These are phyloP conservation scores for Trichoderma asperellum DNA, from an alignment of 2,329 filamentous ascomycete species.

Conservation along the genomic window DNA sequence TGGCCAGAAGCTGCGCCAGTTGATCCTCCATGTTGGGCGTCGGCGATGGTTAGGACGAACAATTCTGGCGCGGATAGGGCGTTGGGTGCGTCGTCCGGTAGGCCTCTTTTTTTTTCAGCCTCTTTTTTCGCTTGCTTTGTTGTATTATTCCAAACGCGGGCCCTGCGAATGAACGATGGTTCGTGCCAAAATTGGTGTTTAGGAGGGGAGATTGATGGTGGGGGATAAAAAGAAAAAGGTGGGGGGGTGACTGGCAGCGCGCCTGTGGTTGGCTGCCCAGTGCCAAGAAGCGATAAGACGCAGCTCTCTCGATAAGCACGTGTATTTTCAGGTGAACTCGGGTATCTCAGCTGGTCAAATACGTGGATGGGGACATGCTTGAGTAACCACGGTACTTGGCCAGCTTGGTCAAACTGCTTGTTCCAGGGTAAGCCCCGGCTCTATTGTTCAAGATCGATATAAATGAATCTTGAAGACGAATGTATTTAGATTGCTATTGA, in stretches of 20 bases:
- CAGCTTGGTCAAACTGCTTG: not conserved
- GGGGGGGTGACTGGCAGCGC: conserved; percentile 27
- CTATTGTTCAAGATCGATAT: not conserved
- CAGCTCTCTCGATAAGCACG: not conserved
- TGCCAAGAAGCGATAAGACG: not conserved
- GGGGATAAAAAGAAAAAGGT: conserved; percentile 30
- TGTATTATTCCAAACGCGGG: not conserved
- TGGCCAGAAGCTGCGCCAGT: conserved; percentile 83
- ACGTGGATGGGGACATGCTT: not conserved
- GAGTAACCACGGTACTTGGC: not conserved
- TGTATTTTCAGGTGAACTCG: not conserved
- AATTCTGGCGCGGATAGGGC: not conserved
- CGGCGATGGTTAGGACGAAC: not conserved
- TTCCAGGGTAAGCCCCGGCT: not conserved
- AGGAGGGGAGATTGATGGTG: conserved; percentile 25
- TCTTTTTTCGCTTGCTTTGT: not conserved
- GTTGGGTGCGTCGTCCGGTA: not conserved
- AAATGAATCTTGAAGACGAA: not conserved
- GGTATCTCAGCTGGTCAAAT: not conserved
- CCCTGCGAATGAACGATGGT: not conserved
- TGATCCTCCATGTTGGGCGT: conserved; percentile 79
- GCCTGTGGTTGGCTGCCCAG: conserved; percentile 19
- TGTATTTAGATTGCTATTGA: not conserved
- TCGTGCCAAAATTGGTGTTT: conserved; percentile 15
- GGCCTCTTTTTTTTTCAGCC: not conserved